A percentile compares a stretch with the other conserved stretches of the same genome.
Evolutionary conservation across 163 green algal species (phyloP).

Genomic region (Scenedesmus sp.): DNA sequence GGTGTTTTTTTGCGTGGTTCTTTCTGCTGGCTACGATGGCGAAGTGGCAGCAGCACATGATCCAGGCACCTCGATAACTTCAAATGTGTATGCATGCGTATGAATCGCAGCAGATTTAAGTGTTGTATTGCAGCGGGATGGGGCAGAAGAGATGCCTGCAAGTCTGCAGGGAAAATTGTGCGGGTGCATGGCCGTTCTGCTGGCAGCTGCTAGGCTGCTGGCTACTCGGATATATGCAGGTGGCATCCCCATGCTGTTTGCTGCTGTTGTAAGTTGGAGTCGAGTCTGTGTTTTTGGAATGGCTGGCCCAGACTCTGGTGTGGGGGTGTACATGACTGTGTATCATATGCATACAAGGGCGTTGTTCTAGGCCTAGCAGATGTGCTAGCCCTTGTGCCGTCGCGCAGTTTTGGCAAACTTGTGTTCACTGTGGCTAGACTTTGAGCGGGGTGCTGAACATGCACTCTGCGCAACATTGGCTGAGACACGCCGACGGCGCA

Average conservation of each 20-base stretch:
- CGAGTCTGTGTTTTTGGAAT: not conserved
- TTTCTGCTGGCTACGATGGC: not conserved
- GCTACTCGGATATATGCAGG: not conserved
- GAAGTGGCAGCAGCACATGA: not conserved
- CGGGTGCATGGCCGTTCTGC: not conserved
- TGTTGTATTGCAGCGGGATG: not conserved
- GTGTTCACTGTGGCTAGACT: not conserved
- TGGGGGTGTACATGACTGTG: not conserved
- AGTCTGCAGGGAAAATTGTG: not conserved
- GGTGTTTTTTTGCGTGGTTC: not conserved
- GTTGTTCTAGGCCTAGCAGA: not conserved
- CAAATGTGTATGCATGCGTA: not conserved
- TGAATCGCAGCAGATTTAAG: not conserved
- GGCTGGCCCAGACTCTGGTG: not conserved
- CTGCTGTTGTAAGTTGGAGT: not conserved
- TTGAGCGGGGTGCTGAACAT: not conserved
- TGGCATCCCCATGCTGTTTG: not conserved
- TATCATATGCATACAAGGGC: not conserved
- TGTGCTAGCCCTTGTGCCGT: not conserved
- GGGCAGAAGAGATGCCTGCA: not conserved
- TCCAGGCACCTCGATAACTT: not conserved
- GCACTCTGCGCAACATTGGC: not conserved
- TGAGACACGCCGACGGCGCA: conserved; percentile 1
- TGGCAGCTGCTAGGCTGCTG: not conserved
- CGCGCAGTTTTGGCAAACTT: not conserved